These are phyloP conservation scores for Phyllosticta ampelicida DNA, from an alignment of 2,329 filamentous ascomycete genomes.

Conservation along the genomic window DNA sequence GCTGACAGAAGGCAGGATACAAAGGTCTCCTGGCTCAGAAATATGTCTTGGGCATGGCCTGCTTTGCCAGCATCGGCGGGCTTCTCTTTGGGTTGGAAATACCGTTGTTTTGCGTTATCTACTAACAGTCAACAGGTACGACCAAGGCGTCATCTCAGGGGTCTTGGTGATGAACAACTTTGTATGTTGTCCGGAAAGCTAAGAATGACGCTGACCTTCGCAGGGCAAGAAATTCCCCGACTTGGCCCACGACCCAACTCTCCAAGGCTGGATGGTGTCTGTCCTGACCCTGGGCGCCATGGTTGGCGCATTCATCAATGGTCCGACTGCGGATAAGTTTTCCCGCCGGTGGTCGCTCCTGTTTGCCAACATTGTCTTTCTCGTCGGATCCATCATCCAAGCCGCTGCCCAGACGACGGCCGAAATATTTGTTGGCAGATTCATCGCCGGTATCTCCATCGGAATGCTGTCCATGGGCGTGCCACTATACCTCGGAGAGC, in stretches of 20 bases:
- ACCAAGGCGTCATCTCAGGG: slow-evolving; percentile 55
- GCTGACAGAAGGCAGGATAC: not conserved
- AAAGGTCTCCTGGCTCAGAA: slow-evolving; percentile 5
- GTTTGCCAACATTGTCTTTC: slow-evolving; percentile 17
- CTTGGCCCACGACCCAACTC: not conserved
- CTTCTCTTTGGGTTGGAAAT: slow-evolving; percentile 1
- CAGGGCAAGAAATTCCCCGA: not conserved
- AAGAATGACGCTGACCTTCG: not conserved
- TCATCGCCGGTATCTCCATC: not conserved
- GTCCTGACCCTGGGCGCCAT: slow-evolving; percentile 20
- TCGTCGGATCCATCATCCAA: slow-evolving; percentile 21
- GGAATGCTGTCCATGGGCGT: slow-evolving; percentile 1
- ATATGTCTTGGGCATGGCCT: slow-evolving; percentile 8
- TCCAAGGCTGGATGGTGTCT: not conserved
- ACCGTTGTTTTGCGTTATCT: not conserved
- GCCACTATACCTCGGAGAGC: slow-evolving; percentile 1
- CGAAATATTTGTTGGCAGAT: slow-evolving; percentile 15
- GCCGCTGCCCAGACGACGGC: slow-evolving; percentile 18
- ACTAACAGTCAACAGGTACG: not conserved
- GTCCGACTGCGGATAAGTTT: slow-evolving; percentile 25
- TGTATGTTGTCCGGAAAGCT: not conserved
- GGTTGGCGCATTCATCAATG: slow-evolving; percentile 27
- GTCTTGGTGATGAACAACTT: slow-evolving; percentile 45
- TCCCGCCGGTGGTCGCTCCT: slow-evolving; percentile 2
- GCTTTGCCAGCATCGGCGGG: slow-evolving; percentile 7